Base-by-base conservation (phyloP, 2,329 filamentous ascomycete species). In the Diaporthe citri region DNA sequence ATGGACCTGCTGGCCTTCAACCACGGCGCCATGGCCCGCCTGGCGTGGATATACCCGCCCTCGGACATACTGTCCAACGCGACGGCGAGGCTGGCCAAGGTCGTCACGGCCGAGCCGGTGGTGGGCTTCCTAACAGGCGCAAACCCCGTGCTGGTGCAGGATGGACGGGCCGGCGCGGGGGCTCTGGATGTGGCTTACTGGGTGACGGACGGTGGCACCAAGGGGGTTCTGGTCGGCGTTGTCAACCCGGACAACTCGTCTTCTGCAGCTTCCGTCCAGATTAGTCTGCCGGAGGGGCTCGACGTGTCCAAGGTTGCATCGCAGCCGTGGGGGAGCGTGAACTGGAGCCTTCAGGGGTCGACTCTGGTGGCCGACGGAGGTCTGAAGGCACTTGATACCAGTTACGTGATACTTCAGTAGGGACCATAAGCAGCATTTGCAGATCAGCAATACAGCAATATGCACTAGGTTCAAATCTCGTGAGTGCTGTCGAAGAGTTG, bases 1-100 rank as follows among this genome's bases (percentile, higher is more conserved):
- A 88, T 88, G 86, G 84, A 82, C 71, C 78, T 83, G 31, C 79
- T 88, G 20, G 85, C 84, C 0, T 82, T 89, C 56, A 86, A 88
- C 77, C 85, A 86, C 76, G 86, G 85, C n/a, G 85, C 82, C 22
- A 84, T 84, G 76, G 84, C 81, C 5, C 81, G 87, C 31, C 82
- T 87, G 3, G 82, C 83, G 20, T 88, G 87, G 87, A 82, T 87
- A 1, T 88, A 85, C 79, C 87, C 87, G 0, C 80, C 83, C 2
- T 84, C 81, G 25, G 79, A 80, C 5, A 78, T 78, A 20, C 77
- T 88, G 34, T 84, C 83, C 9, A 78, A 73, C 1, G 81, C 84
- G 3, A 85, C 86, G 60, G 84, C 85, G n/a, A 48, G 77, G 56
- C 82, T 88, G 78, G 82, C 86, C 0, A 77, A 59, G 25, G 83